A percentile compares a stretch with the other conserved stretches of the same genome.
These are phyloP conservation scores for Blastocystis sp. DNA, from an alignment of 352 stramenopile genomes.

Conservation along the genomic window DNA sequence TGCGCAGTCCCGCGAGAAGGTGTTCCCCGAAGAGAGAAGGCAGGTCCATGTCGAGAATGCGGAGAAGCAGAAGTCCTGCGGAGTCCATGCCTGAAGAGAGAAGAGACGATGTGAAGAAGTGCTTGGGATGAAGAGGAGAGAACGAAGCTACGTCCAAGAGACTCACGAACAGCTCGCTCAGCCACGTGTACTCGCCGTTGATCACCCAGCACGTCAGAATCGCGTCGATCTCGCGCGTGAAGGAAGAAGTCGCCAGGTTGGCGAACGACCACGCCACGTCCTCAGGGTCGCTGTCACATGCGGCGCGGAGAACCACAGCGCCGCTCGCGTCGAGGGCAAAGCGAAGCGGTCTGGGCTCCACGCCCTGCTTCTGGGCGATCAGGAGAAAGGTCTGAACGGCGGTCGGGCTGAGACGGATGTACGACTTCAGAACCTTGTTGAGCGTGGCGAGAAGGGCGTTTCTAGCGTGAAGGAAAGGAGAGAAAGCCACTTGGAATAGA, in stretches of 20 bases:
- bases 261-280: background rate
- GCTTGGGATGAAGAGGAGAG: background rate
- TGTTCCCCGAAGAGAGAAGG: slow-evolving; percentile 29
- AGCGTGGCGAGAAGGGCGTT: background rate
- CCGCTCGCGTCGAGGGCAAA: slow-evolving; percentile 16
- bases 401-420: background rate
- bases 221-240: background rate
- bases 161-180: slow-evolving; percentile 32
- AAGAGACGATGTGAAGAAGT: background rate
- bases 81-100: background rate
- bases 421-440: slow-evolving; percentile 22
- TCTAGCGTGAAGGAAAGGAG: background rate
- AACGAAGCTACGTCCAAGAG: slow-evolving; percentile 3
- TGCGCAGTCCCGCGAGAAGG: slow-evolving; percentile 1
- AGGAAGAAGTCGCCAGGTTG: background rate
- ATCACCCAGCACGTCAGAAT: slow-evolving; percentile 24
- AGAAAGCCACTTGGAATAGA: background rate
- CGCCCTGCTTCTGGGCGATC: slow-evolving; percentile 11
- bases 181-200: background rate
- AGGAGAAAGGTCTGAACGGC: background rate
- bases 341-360: background rate
- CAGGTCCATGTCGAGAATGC: background rate
- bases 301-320: background rate
- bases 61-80: background rate
- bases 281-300: background rate